Evolutionary conservation across 2,329 filamentous ascomycete species (phyloP), one percentile per base, ranked within the genome.

Genomic region (Gaeumannomyces sp.): DNA sequence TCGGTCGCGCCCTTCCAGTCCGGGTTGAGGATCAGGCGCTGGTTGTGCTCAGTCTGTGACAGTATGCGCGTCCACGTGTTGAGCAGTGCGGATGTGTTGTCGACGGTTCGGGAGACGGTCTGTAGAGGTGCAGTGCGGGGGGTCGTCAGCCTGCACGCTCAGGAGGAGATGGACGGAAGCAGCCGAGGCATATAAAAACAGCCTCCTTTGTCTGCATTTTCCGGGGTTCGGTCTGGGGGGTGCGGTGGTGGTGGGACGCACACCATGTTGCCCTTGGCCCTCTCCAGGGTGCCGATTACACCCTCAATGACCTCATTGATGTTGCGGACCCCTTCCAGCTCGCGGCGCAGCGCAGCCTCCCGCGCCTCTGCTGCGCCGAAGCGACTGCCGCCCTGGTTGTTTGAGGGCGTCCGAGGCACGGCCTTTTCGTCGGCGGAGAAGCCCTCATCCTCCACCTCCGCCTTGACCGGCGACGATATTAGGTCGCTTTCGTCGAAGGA

Each of bases 61-160:
- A 99, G 85, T 69, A 99, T 97, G 63, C 93, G 89, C 11, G 93
- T 96, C 94, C 94, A 99, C 22, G 93, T 96, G 71, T 96, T 93
- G 38, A 99, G 87, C 19, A 99, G 85, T 1, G 90, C 91, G 19
- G 93, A 96, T 4, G 95, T 93, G 64, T 93, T 94, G 69, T 85
- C 85, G 58, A 98, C 93, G 3, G 95, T 97, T 67, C 85, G 85
- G 64, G 90, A 90, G 50, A 98, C 93, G 29, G 90, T 96, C 90
- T 91, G 63, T 35, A 19, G 57, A 13, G n/a, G 57, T 25, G 22
- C 29, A 38, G 31, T 25, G 59, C 28, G 59, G 28, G 16, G 29
- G 13, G 25, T 31, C n/a, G 53, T 63, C 57, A 63, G 62, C 31
- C 56, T 56, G 50, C 58, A 56, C 25, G 28, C 27, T 62, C 61